Conservation (phyloP, 1,284 basidiomycete genomes). For the Crucibulum parvulum region DNA sequence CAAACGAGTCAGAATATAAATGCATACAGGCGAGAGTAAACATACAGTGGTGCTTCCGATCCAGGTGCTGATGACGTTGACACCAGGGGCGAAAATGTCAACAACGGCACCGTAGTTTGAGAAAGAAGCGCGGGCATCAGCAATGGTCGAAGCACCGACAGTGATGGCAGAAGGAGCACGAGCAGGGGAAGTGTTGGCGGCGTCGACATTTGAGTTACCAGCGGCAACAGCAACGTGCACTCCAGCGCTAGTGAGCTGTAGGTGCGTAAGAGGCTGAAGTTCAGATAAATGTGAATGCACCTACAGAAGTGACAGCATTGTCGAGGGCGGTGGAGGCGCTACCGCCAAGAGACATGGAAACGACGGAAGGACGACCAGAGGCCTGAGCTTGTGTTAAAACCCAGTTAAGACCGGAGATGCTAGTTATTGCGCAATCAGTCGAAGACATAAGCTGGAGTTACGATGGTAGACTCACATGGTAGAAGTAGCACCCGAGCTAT, state of each 20-base stretch:
- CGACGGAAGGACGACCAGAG: constrained; percentile 65
- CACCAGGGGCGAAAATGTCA: constrained; percentile 79
- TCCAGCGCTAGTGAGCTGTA: constrained; percentile 23
- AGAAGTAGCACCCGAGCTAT: constrained; percentile 20
- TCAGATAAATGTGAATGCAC: neutral
- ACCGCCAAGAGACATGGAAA: constrained; percentile 79
- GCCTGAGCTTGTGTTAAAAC: constrained; percentile 49
- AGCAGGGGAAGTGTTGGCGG: constrained; percentile 78
- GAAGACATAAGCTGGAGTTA: neutral
- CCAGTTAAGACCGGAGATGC: constrained; percentile 55
- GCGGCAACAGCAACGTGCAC: constrained; percentile 40
- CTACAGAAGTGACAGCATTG: constrained; percentile 63
- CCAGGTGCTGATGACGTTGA: constrained; percentile 76
- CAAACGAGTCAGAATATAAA: neutral
- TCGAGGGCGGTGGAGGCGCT: constrained; percentile 68
- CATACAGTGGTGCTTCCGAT: constrained; percentile 55
- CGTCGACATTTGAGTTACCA: constrained; percentile 61
- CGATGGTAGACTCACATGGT: constrained; percentile 23
- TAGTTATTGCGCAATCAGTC: constrained; percentile 47
- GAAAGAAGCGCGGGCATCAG: constrained; percentile 81
- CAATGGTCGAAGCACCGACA: constrained; percentile 77
- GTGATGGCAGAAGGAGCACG: constrained; percentile 73
- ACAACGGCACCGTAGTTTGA: constrained; percentile 77
- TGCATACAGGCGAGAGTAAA: neutral
- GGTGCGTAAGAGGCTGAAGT: neutral